Evolutionary conservation across 345 rosid species (phyloP).

Genomic region (Citrus glauca): DNA sequence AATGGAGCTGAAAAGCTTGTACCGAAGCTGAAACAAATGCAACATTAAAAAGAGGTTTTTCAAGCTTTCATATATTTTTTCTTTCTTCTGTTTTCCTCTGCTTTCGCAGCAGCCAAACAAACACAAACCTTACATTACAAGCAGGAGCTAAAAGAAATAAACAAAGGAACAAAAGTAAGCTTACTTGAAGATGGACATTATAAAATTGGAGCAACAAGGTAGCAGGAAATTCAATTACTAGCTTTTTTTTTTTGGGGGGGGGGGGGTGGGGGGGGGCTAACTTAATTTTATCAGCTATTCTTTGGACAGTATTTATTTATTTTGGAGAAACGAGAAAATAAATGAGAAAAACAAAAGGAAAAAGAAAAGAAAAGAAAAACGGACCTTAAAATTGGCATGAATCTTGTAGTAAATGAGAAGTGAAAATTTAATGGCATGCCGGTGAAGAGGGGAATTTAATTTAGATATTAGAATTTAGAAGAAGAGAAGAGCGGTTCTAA

Average conservation of each 20-base stretch:
- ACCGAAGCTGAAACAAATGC: background rate
- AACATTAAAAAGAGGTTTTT: background rate
- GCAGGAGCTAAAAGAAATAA: background rate
- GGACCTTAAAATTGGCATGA: constrained; percentile 15
- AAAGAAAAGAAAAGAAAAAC: background rate
- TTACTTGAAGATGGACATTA: constrained; percentile 2
- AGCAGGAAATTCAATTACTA: constrained; percentile 4
- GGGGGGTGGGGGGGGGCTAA: background rate
- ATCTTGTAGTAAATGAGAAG: constrained; percentile 5
- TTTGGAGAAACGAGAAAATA: background rate
- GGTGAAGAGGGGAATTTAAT: constrained; percentile 1
- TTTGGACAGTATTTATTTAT: too few species aligned
- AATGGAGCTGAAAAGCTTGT: background rate
- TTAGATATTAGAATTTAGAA: background rate
- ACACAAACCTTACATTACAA: background rate
- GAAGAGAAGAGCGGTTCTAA: constrained; percentile 1
- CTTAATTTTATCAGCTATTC: background rate
- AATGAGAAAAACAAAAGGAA: too few species aligned
- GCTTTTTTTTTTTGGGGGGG: background rate
- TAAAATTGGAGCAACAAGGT: background rate
- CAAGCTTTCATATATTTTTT: background rate
- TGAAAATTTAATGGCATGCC: background rate
- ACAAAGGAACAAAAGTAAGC: background rate
- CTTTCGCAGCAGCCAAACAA: constrained; percentile 7
- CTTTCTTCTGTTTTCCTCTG: background rate